Evolutionary conservation across 352 stramenopile genomes (phyloP).

Genomic region (Pythium coloratum): DNA sequence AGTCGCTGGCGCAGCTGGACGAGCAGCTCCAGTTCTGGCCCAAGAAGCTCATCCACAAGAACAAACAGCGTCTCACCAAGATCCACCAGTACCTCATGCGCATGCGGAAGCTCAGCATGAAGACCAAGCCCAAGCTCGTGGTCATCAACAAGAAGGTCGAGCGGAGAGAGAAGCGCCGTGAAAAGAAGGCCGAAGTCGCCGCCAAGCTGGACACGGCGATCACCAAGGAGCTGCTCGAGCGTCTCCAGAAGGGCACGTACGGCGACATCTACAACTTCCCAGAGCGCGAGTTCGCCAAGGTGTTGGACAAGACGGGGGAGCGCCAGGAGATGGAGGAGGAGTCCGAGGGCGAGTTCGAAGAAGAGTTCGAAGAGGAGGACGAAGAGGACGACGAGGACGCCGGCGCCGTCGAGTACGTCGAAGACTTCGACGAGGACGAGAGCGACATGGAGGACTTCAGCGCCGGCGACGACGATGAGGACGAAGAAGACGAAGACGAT

Average conservation of each 20-base stretch:
- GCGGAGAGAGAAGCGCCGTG: constrained; percentile 92
- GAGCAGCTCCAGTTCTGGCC: constrained; percentile 98
- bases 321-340: constrained; percentile 93
- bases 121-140: constrained; percentile 93
- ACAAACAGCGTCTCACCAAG: constrained; percentile 99
- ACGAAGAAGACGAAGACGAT: constrained; percentile 48
- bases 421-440: constrained; percentile 92
- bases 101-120: constrained; percentile 97
- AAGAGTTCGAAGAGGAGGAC: constrained; percentile 61
- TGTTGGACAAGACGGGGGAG: constrained; percentile 76
- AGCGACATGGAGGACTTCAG: constrained; percentile 89
- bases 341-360: constrained; percentile 76
- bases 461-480: constrained; percentile 57
- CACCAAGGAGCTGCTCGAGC: constrained; percentile 98
- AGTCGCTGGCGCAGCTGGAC: constrained; percentile 94
- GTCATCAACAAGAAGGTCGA: constrained; percentile 97
- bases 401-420: constrained; percentile 78
- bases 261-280: constrained; percentile 99
- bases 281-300: constrained; percentile 89
- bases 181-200: constrained; percentile 96
- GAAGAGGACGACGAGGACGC: constrained; percentile 60
- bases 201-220: constrained; percentile 95
- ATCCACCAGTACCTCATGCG: constrained; percentile 99
- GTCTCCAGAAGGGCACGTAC: constrained; percentile 97
- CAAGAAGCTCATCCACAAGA: constrained; percentile 97